Evolutionary conservation across 768 basidiomycete species (phyloP).

Genomic region (Scleroderma citrinum): DNA sequence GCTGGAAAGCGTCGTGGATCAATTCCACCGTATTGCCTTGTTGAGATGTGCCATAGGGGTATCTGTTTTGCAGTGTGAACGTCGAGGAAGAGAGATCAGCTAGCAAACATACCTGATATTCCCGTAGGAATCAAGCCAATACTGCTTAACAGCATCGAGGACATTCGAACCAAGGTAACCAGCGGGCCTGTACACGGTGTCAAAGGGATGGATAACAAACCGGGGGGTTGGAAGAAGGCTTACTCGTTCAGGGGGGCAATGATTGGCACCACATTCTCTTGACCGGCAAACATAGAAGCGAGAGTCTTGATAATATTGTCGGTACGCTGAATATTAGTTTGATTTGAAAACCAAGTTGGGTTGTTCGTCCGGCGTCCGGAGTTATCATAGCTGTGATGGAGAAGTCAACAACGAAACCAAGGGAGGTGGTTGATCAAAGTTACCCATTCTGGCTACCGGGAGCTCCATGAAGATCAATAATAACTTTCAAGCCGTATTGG

Average conservation of each 20-base stretch:
- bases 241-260: constrained; percentile 83
- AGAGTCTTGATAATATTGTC: constrained; percentile 58
- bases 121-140: constrained; percentile 69
- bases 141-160: constrained; percentile 49
- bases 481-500: constrained; percentile 67
- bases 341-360: constrained; percentile 63
- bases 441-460: constrained; percentile 85
- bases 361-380: constrained; percentile 62
- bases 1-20: constrained; percentile 78
- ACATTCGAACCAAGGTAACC: constrained; percentile 53
- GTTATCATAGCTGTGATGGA: constrained; percentile 61
- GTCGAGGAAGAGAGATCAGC: neutral
- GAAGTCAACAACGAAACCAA: constrained; percentile 1
- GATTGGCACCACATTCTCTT: constrained; percentile 49
- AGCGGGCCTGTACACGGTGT: constrained; percentile 53
- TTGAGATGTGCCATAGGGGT: constrained; percentile 37
- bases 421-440: constrained; percentile 10
- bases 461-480: constrained; percentile 75
- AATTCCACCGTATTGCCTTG: constrained; percentile 56
- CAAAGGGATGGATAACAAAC: neutral
- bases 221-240: constrained; percentile 3
- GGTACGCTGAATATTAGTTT: constrained; percentile 62
- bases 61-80: constrained; percentile 21
- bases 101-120: constrained; percentile 50
- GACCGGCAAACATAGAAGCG: constrained; percentile 51